A percentile compares a stretch with the other conserved stretches of the same genome.
phyloP scores from a whole-genome alignment of 1,284 basidiomycete genomes.

The Calocybe gambosa region DNA sequence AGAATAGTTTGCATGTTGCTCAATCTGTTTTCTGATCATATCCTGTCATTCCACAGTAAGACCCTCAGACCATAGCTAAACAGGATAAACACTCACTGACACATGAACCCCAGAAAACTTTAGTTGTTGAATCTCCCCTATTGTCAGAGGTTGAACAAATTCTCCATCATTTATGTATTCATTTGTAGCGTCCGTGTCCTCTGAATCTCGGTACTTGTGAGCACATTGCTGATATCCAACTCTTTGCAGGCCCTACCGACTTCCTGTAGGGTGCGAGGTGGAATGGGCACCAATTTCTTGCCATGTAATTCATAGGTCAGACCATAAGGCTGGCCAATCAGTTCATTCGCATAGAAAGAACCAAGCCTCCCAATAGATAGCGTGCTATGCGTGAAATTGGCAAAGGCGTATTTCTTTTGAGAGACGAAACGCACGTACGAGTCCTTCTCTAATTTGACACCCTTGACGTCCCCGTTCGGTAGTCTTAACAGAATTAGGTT shows the following conservation, averaged over 20 bases:
- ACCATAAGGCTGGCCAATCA: constrained; percentile 72
- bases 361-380: constrained; percentile 71
- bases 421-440: constrained; percentile 39
- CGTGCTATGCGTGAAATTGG: constrained; percentile 35
- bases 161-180: constrained; percentile 82
- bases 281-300: constrained; percentile 57
- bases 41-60: constrained; percentile 58
- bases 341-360: constrained; percentile 60
- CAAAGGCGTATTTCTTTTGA: background rate
- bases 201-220: constrained; percentile 31
- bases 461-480: constrained; percentile 65
- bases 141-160: constrained; percentile 71
- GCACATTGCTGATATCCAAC: constrained; percentile 5
- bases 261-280: constrained; percentile 63
- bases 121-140: constrained; percentile 75
- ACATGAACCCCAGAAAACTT: constrained; percentile 73
- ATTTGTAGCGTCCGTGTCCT: constrained; percentile 88
- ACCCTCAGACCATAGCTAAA: background rate
- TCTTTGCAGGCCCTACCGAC: constrained; percentile 45
- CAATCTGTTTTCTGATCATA: constrained; percentile 90
- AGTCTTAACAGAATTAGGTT: constrained; percentile 62
- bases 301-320: constrained; percentile 71
- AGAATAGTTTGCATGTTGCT: constrained; percentile 82
- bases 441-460: constrained; percentile 60
- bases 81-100: constrained; percentile 40